Percentiles rank a stretch among this genome's conserved stretches.
phyloP scores from a whole-genome alignment of 73 alveolate genomes.

The Paramecium caudatum region DNA sequence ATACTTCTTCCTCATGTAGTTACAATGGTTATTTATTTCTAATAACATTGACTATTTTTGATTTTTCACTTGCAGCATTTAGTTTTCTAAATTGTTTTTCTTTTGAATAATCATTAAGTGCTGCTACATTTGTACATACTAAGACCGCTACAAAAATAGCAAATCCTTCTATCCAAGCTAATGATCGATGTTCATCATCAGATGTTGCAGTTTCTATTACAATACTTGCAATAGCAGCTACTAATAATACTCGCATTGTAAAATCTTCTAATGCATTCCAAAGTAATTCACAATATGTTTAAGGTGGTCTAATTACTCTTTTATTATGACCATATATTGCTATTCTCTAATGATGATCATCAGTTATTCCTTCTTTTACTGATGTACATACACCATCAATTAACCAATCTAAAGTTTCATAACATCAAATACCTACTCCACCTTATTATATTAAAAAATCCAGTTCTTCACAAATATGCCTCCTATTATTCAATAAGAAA shows the following conservation, averaged over 20 bases:
- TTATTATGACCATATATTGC: constrained; percentile 72
- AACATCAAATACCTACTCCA: background rate
- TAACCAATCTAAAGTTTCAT: constrained; percentile 23
- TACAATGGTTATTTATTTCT: constrained; percentile 3
- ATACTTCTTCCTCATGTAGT: constrained; percentile 75
- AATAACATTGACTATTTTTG: constrained; percentile 24
- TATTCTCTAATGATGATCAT: constrained; percentile 52
- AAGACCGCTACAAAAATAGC: constrained; percentile 94
- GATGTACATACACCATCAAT: constrained; percentile 32
- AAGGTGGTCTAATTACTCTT: constrained; percentile 60
- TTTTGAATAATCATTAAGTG: constrained; percentile 90
- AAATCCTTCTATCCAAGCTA: constrained; percentile 95
- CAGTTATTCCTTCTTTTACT: constrained; percentile 39
- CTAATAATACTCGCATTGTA: constrained; percentile 91
- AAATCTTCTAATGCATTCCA: constrained; percentile 95
- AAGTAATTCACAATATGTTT: constrained; percentile 76
- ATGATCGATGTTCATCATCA: constrained; percentile 77
- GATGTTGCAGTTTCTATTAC: constrained; percentile 92
- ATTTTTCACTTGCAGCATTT: constrained; percentile 61
- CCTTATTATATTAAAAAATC: constrained; percentile 16
- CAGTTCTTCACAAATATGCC: constrained; percentile 32
- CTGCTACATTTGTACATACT: constrained; percentile 91
- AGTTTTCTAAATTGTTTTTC: constrained; percentile 74
- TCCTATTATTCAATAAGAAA: background rate
- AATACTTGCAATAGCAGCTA: constrained; percentile 96